Percentiles rank a stretch among this genome's conserved stretches.
phyloP scores from a whole-genome alignment of 2,329 filamentous ascomycete species.

The Aspergillus clavatus region DNA sequence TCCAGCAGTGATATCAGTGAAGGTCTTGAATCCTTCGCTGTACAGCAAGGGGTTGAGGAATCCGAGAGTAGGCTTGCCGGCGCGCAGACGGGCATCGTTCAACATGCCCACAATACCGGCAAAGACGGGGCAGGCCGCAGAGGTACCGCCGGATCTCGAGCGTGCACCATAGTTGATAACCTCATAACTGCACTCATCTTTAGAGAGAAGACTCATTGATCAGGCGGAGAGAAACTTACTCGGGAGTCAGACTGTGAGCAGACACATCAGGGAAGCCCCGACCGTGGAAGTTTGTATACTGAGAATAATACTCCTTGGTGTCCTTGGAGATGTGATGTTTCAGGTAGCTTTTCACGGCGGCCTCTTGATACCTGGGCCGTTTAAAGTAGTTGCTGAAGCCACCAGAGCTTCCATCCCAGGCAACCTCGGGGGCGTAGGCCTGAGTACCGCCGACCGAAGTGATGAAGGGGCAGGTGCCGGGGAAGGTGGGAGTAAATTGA shows the following conservation, averaged over 20 bases:
- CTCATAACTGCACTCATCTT: constrained; percentile 7
- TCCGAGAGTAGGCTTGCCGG: constrained; percentile 48
- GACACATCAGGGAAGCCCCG: constrained; percentile 57
- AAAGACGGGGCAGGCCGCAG: constrained; percentile 51
- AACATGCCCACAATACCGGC: constrained; percentile 55
- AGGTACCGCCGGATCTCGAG: constrained; percentile 19
- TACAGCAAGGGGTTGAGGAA: constrained; percentile 58
- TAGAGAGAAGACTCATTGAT: background rate
- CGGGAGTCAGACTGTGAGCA: constrained; percentile 48
- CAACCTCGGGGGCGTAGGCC: constrained; percentile 46
- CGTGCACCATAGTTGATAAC: constrained; percentile 13
- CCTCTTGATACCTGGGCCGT: constrained; percentile 46
- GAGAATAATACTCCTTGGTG: constrained; percentile 37
- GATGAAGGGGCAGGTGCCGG: constrained; percentile 63
- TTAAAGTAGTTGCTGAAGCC: constrained; percentile 52
- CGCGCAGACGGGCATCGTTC: constrained; percentile 53
- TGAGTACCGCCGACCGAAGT: constrained; percentile 61
- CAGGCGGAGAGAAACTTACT: constrained; percentile 41
- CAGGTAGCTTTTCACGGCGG: constrained; percentile 44
- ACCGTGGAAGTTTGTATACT: constrained; percentile 48
- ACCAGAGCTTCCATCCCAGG: constrained; percentile 42
- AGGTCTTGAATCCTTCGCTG: constrained; percentile 41
- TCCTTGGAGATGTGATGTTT: constrained; percentile 27
- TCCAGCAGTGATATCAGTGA: constrained; percentile 45
- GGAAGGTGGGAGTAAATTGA: constrained; percentile 59